A percentile compares a stretch with the other conserved stretches of the same genome.
Evolutionary conservation across 139 green algal species (phyloP).

Genomic region (Pleodorina starrii): DNA sequence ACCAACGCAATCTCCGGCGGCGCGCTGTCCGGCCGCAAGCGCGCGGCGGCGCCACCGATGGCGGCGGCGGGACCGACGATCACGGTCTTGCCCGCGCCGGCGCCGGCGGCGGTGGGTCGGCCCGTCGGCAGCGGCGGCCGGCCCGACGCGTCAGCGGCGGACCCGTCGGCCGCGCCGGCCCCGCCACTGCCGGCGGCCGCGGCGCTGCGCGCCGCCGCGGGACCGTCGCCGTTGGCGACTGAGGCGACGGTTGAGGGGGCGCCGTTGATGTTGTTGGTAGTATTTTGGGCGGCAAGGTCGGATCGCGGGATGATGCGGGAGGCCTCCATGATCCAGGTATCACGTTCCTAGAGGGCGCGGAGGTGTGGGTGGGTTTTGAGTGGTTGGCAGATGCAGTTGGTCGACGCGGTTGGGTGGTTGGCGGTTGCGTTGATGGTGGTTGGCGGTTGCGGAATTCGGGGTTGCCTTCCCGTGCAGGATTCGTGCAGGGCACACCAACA

Average conservation of each 20-base stretch:
- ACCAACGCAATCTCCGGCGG: slow-evolving; percentile 32
- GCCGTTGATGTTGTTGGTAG: background rate
- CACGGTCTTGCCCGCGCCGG: background rate
- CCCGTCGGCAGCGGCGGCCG: background rate
- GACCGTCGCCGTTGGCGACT: background rate
- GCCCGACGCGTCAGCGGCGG: background rate
- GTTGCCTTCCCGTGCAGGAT: no score
- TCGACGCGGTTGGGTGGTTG: no score
- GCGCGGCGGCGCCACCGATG: background rate
- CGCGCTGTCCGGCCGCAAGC: slow-evolving; percentile 19
- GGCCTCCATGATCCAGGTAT: slow-evolving; percentile 46
- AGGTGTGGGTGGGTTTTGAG: background rate
- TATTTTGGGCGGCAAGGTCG: background rate
- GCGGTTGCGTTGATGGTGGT: background rate
- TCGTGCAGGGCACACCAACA: no score
- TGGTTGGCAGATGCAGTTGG: background rate
- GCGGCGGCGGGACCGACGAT: no score
- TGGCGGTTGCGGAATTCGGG: background rate
- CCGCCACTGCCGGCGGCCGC: no score
- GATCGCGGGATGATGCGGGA: slow-evolving; percentile 30
- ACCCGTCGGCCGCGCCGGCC: background rate
- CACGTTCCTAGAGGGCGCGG: slow-evolving; percentile 8
- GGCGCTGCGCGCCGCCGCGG: no score
- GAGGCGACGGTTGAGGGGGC: background rate
- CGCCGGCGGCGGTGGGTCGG: background rate